A percentile compares a stretch with the other conserved stretches of the same genome.
Evolutionary conservation across 208 protist genomes (phyloP).

Genomic region (Crithidia acanthocephali): DNA sequence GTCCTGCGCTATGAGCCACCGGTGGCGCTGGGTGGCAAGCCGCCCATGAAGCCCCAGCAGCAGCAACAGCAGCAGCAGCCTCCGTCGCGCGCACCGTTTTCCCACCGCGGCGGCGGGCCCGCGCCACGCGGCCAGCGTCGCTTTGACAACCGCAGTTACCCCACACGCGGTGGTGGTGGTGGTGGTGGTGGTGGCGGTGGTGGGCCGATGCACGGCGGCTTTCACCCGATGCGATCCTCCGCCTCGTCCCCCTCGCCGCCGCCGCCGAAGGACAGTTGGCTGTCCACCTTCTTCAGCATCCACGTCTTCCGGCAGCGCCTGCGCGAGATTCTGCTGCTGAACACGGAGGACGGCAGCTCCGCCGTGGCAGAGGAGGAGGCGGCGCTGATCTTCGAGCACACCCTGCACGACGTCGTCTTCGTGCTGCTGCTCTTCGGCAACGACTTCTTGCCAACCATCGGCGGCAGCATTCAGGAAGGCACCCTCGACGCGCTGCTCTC

Average conservation of each 20-base stretch:
- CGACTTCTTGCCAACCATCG: constrained; percentile 97
- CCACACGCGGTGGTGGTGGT: neutral
- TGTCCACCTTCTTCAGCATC: constrained; percentile 90
- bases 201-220: neutral
- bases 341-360: constrained; percentile 1
- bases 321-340: constrained; percentile 45
- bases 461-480: constrained; percentile 95
- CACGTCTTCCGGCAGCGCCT: constrained; percentile 77
- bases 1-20: constrained; percentile 97
- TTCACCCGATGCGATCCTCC: neutral
- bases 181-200: too few species aligned
- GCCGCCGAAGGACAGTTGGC: constrained; percentile 61
- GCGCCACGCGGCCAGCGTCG: constrained; percentile 13
- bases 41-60: constrained; percentile 17
- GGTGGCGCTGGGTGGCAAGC: constrained; percentile 40
- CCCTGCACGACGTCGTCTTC: constrained; percentile 98
- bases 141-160: constrained; percentile 16
- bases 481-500: constrained; percentile 92
- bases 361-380: constrained; percentile 13
- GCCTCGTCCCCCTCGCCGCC: neutral
- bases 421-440: constrained; percentile 98
- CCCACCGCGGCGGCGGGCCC: constrained; percentile 18
- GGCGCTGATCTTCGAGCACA: constrained; percentile 56
- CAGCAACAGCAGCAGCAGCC: constrained; percentile 13
- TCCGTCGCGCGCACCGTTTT: neutral